A percentile compares a stretch with the other conserved stretches of the same genome.
Evolutionary conservation across 1,284 basidiomycete species (phyloP).

Genomic region (Agroathelia rolfsii): DNA sequence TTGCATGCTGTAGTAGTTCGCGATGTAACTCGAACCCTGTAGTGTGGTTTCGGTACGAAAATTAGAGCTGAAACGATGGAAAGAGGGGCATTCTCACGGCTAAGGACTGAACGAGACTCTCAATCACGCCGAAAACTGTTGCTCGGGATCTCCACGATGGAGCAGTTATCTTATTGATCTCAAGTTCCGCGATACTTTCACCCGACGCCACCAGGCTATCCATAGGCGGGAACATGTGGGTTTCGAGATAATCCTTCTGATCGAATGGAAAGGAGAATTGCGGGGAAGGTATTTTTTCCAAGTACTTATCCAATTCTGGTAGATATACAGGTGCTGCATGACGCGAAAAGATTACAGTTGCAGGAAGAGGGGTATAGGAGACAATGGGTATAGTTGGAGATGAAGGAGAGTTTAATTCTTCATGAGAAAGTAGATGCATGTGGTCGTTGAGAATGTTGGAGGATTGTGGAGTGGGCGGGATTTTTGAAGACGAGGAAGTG

Average conservation of each 20-base stretch:
- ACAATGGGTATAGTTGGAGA: too few relatives aligned
- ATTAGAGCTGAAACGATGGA: slow-evolving; percentile 2
- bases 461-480: too few relatives aligned
- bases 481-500: too few relatives aligned
- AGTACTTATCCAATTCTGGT: slow-evolving; percentile 47
- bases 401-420: too few relatives aligned
- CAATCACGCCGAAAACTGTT: slow-evolving; percentile 35
- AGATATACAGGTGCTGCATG: slow-evolving; percentile 46
- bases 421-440: neutral
- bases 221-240: slow-evolving; percentile 52
- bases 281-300: slow-evolving; percentile 37
- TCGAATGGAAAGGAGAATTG: slow-evolving; percentile 24
- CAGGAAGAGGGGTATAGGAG: slow-evolving; percentile 46
- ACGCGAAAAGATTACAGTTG: slow-evolving; percentile 43
- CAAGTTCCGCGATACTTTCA: slow-evolving; percentile 45
- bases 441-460: too few relatives aligned
- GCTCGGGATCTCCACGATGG: slow-evolving; percentile 47
- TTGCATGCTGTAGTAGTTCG: slow-evolving; percentile 59
- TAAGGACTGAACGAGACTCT: slow-evolving; percentile 33
- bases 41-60: slow-evolving; percentile 5
- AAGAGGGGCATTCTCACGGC: slow-evolving; percentile 16
- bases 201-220: slow-evolving; percentile 38
- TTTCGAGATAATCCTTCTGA: slow-evolving; percentile 19
- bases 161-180: slow-evolving; percentile 36
- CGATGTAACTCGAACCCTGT: slow-evolving; percentile 58